Evolutionary conservation across 1,284 basidiomycete genomes (phyloP).

Genomic region (Leucoagaricus sp.): DNA sequence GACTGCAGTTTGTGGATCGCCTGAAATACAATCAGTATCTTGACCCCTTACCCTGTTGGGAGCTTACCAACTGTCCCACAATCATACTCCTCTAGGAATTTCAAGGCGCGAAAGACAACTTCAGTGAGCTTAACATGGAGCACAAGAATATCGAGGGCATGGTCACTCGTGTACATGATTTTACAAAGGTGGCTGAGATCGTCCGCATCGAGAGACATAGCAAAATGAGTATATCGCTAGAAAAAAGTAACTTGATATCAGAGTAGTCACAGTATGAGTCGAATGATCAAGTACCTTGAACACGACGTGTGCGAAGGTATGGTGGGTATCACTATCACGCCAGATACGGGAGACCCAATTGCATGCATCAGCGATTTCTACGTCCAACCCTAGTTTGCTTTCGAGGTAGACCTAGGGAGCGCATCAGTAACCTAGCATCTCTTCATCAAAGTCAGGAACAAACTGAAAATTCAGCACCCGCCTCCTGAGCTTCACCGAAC

Average conservation of each 20-base stretch:
- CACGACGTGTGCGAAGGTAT: constrained; percentile 56
- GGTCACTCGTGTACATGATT: constrained; percentile 56
- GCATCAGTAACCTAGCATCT: background rate
- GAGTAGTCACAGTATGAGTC: background rate
- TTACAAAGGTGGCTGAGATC: constrained; percentile 66
- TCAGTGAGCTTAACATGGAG: constrained; percentile 67
- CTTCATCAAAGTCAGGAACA: constrained; percentile 17
- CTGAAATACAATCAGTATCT: constrained; percentile 35
- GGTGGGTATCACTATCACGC: constrained; percentile 60
- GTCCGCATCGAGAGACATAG: constrained; percentile 60
- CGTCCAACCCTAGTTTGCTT: constrained; percentile 57
- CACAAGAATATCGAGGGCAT: constrained; percentile 65
- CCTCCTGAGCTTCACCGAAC: constrained; percentile 58
- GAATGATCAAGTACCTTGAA: constrained; percentile 46
- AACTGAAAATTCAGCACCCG: constrained; percentile 55
- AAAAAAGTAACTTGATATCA: constrained; percentile 11
- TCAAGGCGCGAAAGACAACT: constrained; percentile 59
- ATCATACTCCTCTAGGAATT: constrained; percentile 71
- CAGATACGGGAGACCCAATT: constrained; percentile 58
- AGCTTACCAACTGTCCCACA: constrained; percentile 75
- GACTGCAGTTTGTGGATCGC: constrained; percentile 79
- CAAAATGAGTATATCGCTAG: constrained; percentile 57
- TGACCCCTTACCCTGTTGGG: background rate
- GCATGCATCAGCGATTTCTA: constrained; percentile 48
- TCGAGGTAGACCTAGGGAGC: constrained; percentile 57